Evolutionary conservation across 106 monocot species (phyloP), one percentile per base, ranked within the genome.

Genomic region (Apostasia ramifera): DNA sequence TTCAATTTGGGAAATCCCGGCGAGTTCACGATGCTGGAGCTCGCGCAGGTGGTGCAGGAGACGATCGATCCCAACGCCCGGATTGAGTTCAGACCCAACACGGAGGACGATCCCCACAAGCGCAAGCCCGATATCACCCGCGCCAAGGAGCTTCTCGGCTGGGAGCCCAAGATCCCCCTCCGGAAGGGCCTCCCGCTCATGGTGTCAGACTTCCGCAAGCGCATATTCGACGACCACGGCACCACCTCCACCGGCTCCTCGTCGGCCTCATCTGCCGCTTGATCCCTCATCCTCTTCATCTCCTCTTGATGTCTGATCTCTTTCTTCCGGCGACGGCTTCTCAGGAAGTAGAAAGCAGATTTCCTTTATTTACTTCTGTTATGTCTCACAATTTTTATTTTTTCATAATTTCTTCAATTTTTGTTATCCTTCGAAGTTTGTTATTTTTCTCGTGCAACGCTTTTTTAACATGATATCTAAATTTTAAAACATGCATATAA

Each of bases 1-100:
- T 94, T 94, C 90, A 94, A 94, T 77, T 71, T 94, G 12, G 94
- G 94, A 3, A 94, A 94, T 69, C 94, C 94, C 1, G 94, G 94
- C 7, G 94, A 94, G 66, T 94, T 94, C 90, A 94, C 90, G 41
- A 94, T 94, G 94, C 82, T 94, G 4, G 94, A 94, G 76, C 84
- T 94, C 7, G 94, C 94, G 40, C 69, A 94, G 69, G 94, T 94
- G 66, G 94, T 94, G 39, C 86, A 90, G 68, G 94, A 94, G 60
- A 87, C 86, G 1, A 94, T 94, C 39, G 94, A 94, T 61, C 87
- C 94, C 4, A 87, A 85, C 67, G 94, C 94, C 0, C 70, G 69
- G 38, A 94, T 94, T 42, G 81, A 80, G 70, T 94, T 94, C 86
- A 74, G 76, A 42, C 54, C 71, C 6, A 94, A 94, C 87, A 94